Evolutionary conservation across 345 rosid species (phyloP), one percentile per base, ranked within the genome.

Genomic region (Acer saccharum): DNA sequence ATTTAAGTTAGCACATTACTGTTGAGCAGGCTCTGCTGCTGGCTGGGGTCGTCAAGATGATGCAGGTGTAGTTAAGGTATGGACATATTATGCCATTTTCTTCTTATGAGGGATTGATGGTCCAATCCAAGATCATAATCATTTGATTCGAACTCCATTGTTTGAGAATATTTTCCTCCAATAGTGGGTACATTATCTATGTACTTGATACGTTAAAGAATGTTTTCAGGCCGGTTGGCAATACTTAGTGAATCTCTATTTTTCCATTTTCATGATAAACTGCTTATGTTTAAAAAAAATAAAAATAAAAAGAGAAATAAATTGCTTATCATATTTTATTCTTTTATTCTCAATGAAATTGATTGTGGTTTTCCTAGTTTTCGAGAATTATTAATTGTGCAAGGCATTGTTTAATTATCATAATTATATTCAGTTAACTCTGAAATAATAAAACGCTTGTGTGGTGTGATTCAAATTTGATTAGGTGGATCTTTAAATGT

Each of bases 11-110:
- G 35, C 4, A 7, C 74, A 2, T 76, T 72, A 72, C 68, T 64
- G 14, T 81, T 43, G 79, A 75, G 60, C 88, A 93, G 98, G 98
- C 69, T 95, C 98, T 18, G 97, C 98, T 82, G 95, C 98, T 70
- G 98, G 98, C 44, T 95, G 95, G 97, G 98, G 98, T 78, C 84
- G 94, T 77, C 93, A 81, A 83, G 98, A 93, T 82, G 98, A 93
- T 80, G 91, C 98, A 77, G 98, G 94, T 66, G 98, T 95, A n/a
- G 98, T 95, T 68, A 93, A 93, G 98, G 98, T 95, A 85, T 71
- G 79, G 16, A 32, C 20, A 54, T 39, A 29, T 54, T 14, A 17
- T 76, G 10, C 20, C 23, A 44, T 27, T 68, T 29, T 3, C 1
- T 63, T 72, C 63, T 72, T 72, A 71, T 64, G 50, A 58, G 64